Conservation (phyloP, 768 basidiomycete species). For the Dendrothele bispora region DNA sequence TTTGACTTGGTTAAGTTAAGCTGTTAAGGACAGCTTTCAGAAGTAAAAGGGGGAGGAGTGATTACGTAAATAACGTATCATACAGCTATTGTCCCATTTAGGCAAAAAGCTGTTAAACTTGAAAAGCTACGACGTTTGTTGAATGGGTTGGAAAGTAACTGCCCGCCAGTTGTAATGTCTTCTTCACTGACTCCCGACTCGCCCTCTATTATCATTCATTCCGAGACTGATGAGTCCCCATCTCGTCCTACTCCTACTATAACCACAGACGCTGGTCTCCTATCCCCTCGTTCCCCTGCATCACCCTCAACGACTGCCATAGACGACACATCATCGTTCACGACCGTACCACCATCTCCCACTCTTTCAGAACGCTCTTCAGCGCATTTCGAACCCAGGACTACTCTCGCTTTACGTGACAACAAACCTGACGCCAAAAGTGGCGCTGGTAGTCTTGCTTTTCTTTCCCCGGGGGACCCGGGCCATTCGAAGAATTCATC, state of each 20-base stretch:
- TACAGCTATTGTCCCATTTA: too few species aligned
- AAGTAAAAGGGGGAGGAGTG: too few species aligned
- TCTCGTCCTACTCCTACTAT: constrained; percentile 1
- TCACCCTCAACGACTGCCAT: constrained; percentile 12
- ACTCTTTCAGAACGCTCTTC: constrained; percentile 70
- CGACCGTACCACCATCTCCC: constrained; percentile 64
- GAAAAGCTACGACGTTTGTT: too few species aligned
- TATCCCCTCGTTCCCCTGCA: constrained; percentile 24
- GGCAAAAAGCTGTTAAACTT: too few species aligned
- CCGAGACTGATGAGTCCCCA: too few species aligned
- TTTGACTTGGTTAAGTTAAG: too few species aligned
- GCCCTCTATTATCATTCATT: too few species aligned
- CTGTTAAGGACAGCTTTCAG: too few species aligned
- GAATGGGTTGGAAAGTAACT: too few species aligned
- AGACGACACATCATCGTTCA: constrained; percentile 35
- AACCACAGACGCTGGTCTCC: constrained; percentile 8
- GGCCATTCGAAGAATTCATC: constrained; percentile 13
- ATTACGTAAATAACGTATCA: too few species aligned
- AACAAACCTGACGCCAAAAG: constrained; percentile 62
- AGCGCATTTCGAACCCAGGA: constrained; percentile 48
- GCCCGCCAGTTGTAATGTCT: too few species aligned
- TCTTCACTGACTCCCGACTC: too few species aligned
- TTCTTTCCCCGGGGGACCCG: constrained; percentile 42
- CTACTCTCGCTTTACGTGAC: constrained; percentile 59
- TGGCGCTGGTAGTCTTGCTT: constrained; percentile 50